Evolutionary conservation across 345 rosid species (phyloP), one percentile per base, ranked within the genome.

Genomic region (Melastoma malabathricum): DNA sequence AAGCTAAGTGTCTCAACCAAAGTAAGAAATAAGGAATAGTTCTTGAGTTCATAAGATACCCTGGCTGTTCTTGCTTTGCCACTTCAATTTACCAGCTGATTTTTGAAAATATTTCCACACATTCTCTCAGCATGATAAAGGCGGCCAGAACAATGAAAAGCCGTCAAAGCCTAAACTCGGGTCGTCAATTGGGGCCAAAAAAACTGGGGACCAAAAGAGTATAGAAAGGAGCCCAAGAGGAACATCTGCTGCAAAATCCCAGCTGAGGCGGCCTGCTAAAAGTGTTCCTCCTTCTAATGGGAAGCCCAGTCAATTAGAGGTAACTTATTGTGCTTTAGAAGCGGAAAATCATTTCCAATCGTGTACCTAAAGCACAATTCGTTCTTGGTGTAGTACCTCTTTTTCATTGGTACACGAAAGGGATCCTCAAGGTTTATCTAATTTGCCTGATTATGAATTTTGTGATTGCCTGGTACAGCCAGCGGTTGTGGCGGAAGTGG

Each of bases 251-350:
- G 60, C 90, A 34, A 88, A 82, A 67, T 34, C 41, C 12, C 62
- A 48, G 12, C 44, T 66, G 50, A 76, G 75, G 56, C 79, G 65
- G 27, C 63, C 86, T 57, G 54, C 69, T 15, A 81, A 73, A 71
- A 82, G 59, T 56, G 77, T 55, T 34, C 60, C 86, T 43, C 58
- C 71, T 57, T 80, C 64, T 51, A 81, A 74, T 64, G 73, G 70
- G 70, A 78, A 65, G 43, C 64, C 72, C 14, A 71, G 79, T 85
- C 90, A 79, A 54, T 34, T 43, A 19, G 34, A 52, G 55, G 59
- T 55, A 23, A 20, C 44, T 55, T 3, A 17, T 14, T 49, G 12
- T 34, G 12, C 41, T 34, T 34, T 76, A 79, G 74, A 63, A 57
- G 75, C 55, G 79, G 63, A 72, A 85, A 81, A 59, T 64, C 78